A percentile compares a stretch with the other conserved stretches of the same genome.
Evolutionary conservation across 1,139 yeast species (phyloP).

Genomic region (Scheffersomyces titani): DNA sequence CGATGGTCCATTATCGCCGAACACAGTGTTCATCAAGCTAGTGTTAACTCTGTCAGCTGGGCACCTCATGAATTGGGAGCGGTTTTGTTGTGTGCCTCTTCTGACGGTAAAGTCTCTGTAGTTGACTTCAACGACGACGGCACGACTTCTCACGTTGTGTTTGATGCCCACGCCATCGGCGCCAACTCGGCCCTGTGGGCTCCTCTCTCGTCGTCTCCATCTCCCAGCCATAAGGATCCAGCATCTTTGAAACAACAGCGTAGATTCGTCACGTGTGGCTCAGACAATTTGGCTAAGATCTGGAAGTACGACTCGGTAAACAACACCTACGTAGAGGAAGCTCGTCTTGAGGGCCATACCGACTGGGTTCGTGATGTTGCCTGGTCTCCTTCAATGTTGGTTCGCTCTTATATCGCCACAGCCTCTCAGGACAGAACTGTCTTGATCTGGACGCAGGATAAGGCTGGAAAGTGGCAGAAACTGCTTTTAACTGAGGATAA

Average conservation of each 20-base stretch:
- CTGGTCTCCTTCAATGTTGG: conserved; percentile 91
- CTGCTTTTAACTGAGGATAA: conserved; percentile 72
- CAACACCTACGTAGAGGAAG: conserved; percentile 69
- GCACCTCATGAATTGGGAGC: conserved; percentile 98
- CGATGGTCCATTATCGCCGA: conserved; percentile 89
- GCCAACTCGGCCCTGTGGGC: conserved; percentile 97
- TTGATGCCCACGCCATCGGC: conserved; percentile 89
- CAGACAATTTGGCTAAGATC: conserved; percentile 88
- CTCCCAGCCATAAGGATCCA: conserved; percentile 35
- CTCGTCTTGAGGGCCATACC: conserved; percentile 81
- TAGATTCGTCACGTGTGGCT: conserved; percentile 91
- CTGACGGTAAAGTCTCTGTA: conserved; percentile 90
- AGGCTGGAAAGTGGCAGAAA: conserved; percentile 76
- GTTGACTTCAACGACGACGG: conserved; percentile 93
- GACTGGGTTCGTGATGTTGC: conserved; percentile 99
- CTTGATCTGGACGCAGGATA: conserved; percentile 84
- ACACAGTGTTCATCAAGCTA: conserved; percentile 87
- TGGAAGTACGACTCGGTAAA: conserved; percentile 72
- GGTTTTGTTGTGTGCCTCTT: conserved; percentile 82
- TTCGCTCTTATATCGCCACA: conserved; percentile 91
- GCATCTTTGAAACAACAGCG: conserved; percentile 31
- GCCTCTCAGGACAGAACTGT: conserved; percentile 98
- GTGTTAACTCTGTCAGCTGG: conserved; percentile 94
- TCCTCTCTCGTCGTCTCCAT: conserved; percentile 53
- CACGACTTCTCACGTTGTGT: conserved; percentile 62